Evolutionary conservation across 2,329 filamentous ascomycete species (phyloP), one percentile per base, ranked within the genome.

Genomic region (Karstenula rhodostoma): DNA sequence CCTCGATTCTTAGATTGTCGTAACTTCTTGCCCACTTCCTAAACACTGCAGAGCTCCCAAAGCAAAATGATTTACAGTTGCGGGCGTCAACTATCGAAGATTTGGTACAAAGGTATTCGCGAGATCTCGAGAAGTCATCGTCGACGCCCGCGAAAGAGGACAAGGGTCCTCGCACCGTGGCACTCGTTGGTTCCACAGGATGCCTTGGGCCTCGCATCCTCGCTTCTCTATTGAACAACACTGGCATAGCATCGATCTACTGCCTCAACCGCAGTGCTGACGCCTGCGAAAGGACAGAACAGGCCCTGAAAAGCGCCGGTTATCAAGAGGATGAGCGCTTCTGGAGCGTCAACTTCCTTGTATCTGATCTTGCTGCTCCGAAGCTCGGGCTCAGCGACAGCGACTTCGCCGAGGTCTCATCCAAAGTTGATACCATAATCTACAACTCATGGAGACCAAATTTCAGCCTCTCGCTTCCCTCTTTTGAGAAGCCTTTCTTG

Each of bases 391-490:
- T 84, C 1, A 50, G 65, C 59, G 54, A 17, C 53, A 57, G 2
- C 65, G 72, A 48, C n/a, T 60, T 40, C 55, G 32, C 47, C 22
- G 15, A 15, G 3, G 37, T 69, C 15, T 37, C 54, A 12, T 48
- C 44, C 4, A 55, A 52, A 0, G 67, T 84, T 1, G 77, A 78
- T 0, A 71, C 67, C 23, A 77, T 85, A n/a, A 81, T 86, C 47
- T 83, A 85, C 73, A 79, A 79, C 64, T 81, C 84, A 1, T 85
- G 84, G 84, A 72, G 80, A 2, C 83, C 86, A 32, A 84, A 86
- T 69, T 87, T 86, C 76, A 85, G 37, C 50, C 44, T 62, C 27
- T 61, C 65, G 17, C 57, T 68, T 15, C 9, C 9, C 13, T 55
- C 59, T 15, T 69, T 67, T 51, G 58, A 59, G 40, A 54, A 37